Evolutionary conservation across 768 basidiomycete genomes (phyloP), one percentile per base, ranked within the genome.

Genomic region (Lactifluus pinguis): DNA sequence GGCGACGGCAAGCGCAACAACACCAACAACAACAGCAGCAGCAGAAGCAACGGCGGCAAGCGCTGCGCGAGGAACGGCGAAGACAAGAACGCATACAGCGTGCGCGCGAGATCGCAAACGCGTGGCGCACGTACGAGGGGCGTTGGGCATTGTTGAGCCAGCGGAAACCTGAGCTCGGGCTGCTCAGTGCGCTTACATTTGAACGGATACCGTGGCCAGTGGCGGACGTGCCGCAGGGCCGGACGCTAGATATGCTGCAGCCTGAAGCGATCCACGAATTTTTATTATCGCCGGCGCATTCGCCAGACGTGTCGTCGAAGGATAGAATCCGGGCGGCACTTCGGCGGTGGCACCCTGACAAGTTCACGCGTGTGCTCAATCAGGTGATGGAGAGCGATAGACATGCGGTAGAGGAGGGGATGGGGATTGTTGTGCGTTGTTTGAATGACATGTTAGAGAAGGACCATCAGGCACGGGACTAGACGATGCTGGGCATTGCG

Each of bases 331-430:
- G 83, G 42, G 76, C 72, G 44, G 87, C 86, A 0, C 79, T 87
- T 70, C 79, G 87, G 25, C 78, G 86, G 41, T 91, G 88, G 88
- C 89, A 92, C 68, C 90, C 89, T 3, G 89, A 92, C 71, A 75
- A 87, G 53, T 90, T 90, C 73, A 72, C 78, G 59, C 74, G 85
- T 41, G 64, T 86, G 51, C 70, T 86, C 59, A 69, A 67, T 10
- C 76, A 81, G 66, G 81, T 89, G 4, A 68, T 64, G 8, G 79
- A 79, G 44, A 72, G 74, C 42, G 86, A 90, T 38, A 81, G 68
- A 67, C 74, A 66, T 13, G 64, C 64, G 34, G 82, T 89, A 6
- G 81, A 85, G 65, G 81, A 82, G 62, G 83, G 80, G 0, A 84
- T 84, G 19, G 86, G 85, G 13, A 73, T 81, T 44, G 78, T 92